Percentiles rank a stretch among this genome's conserved stretches.
These are phyloP conservation scores for Vachellia collinsii DNA, from an alignment of 306 rosid species.

Conservation along the genomic window DNA sequence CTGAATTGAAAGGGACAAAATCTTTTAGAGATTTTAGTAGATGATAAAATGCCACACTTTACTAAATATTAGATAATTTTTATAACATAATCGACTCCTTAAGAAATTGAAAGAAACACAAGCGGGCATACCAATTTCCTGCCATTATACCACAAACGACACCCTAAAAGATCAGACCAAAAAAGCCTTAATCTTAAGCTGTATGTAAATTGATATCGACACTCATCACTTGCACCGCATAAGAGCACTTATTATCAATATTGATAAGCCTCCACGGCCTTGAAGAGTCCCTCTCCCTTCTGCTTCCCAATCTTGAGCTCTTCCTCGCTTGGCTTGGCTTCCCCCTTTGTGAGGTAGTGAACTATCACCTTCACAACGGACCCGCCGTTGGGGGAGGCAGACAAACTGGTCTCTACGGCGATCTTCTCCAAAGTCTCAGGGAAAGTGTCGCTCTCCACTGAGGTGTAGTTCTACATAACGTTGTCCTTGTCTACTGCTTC, in stretches of 20 bases:
- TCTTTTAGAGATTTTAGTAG: constrained; percentile 48
- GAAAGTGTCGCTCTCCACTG: constrained; percentile 17
- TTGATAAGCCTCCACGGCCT: too few species aligned
- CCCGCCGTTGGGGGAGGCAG: constrained; percentile 1
- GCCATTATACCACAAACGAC: too few species aligned
- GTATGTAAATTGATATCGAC: too few species aligned
- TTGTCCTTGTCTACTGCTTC: constrained; percentile 14
- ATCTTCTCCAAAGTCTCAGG: background rate
- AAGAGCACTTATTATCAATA: too few species aligned
- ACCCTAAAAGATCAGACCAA: too few species aligned
- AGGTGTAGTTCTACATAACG: background rate
- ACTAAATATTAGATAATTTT: too few species aligned
- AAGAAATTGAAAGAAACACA: too few species aligned
- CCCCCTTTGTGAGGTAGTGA: constrained; percentile 1
- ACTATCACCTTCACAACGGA: background rate
- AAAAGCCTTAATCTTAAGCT: too few species aligned
- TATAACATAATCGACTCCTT: too few species aligned
- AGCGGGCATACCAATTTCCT: too few species aligned
- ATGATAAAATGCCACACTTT: too few species aligned
- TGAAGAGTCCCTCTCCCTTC: background rate
- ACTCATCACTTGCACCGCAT: too few species aligned
- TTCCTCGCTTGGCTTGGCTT: constrained; percentile 10
- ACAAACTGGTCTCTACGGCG: constrained; percentile 27
- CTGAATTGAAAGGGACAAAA: constrained; percentile 29
- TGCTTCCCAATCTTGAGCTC: constrained; percentile 25